phyloP scores from a whole-genome alignment of 768 basidiomycete genomes.

The Scleroderma citrinum region DNA sequence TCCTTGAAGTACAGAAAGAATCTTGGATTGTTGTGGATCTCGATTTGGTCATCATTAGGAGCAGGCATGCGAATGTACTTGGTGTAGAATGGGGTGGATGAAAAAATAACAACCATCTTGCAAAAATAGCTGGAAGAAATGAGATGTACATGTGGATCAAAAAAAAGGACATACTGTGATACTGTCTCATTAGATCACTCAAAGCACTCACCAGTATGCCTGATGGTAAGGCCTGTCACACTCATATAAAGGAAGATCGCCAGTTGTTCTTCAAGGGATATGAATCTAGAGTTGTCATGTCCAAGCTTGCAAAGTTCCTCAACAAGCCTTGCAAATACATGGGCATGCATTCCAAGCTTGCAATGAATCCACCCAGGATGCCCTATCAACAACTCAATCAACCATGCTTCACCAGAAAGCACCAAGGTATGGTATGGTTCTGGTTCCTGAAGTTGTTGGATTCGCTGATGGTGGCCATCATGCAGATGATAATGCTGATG shows the following conservation, averaged over 20 bases:
- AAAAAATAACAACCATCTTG: no score
- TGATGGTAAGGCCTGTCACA: background rate
- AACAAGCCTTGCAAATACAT: background rate
- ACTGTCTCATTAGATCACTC: background rate
- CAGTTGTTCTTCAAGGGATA: conserved; percentile 32
- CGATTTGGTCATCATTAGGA: no score
- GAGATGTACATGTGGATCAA: no score
- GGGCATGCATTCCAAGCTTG: conserved; percentile 12
- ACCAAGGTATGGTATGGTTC: conserved; percentile 17
- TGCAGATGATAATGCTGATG: no score
- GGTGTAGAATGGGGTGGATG: no score
- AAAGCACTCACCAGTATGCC: conserved; percentile 1
- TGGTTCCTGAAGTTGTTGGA: background rate
- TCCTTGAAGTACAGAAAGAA: no score
- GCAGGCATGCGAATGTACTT: no score
- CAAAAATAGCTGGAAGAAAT: no score
- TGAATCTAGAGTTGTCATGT: conserved; percentile 12
- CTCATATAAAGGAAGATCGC: conserved; percentile 32
- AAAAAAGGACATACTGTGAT: background rate
- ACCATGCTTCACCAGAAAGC: conserved; percentile 17
- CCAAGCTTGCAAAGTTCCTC: background rate
- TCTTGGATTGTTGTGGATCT: no score
- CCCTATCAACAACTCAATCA: conserved; percentile 15
- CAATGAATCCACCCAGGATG: conserved; percentile 11
- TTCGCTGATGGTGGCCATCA: no score